Evolutionary conservation across 768 basidiomycete genomes (phyloP), one percentile per base, ranked within the genome.

Genomic region (Hebeloma cylindrosporum): DNA sequence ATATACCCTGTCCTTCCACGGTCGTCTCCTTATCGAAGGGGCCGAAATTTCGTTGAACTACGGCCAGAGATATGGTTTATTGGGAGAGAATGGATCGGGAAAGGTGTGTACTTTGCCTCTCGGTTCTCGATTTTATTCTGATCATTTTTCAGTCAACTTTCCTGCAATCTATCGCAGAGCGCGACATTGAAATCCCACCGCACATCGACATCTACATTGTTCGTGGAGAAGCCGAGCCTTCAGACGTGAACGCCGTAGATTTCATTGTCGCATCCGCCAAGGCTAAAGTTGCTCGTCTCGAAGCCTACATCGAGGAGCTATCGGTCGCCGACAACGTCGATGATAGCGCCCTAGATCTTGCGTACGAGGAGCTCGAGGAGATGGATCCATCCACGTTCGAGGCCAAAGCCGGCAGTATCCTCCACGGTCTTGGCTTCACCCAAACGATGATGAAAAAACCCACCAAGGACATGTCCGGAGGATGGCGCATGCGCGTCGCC

Each of bases 151-250:
- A 94, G 92, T 96, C 95, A 1, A 98, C 94, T 2, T 92, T 96
- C 74, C 79, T 98, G 20, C 86, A 92, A 74, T 96, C 95, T 20
- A 82, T 98, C 60, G 92, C 93, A 10, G 88, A 93, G 56, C 89
- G 93, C 45, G 95, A 99, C 61, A 89, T 98, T 39, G 84, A 87
- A 36, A 95, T 99, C 51, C 96, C 95, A 13, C 72, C 77, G 6
- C 93, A 99, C 69, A 88, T 99, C 64, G 95, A 99, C 65, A 95
- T 97, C 67, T 96, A 98, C 74, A 85, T 97, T 55, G 95, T 99
- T 46, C 72, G 85, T 18, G 94, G 95, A 50, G 95, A 97, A 64
- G 95, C 91, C 1, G 95, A 98, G 58, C 95, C 95, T 1, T 86
- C 92, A 10, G 88, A 96, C 2, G 80, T 89, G 53, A 97, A 95